phyloP scores from a whole-genome alignment of 1,284 basidiomycete genomes.

The Papiliotrema nemorosa region DNA sequence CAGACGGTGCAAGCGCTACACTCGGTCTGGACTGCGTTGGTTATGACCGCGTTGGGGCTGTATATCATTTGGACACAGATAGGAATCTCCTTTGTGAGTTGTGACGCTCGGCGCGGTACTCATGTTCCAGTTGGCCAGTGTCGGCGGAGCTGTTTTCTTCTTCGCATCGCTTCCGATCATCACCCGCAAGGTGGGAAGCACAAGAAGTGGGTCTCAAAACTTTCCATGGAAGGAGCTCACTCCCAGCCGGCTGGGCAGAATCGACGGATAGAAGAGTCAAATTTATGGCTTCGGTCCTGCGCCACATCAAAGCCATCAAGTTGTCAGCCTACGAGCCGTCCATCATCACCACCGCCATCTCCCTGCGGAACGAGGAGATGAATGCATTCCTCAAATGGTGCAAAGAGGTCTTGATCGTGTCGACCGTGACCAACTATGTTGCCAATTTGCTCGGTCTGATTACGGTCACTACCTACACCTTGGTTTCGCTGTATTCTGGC shows the following conservation, averaged over 20 bases:
- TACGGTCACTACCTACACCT: slow-evolving; percentile 16
- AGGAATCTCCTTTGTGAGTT: slow-evolving; percentile 19
- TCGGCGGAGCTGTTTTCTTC: slow-evolving; percentile 13
- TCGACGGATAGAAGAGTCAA: slow-evolving; percentile 16
- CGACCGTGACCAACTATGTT: slow-evolving; percentile 14
- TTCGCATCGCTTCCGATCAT: slow-evolving; percentile 12
- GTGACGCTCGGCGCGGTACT: background rate
- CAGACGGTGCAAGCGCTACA: slow-evolving; percentile 5
- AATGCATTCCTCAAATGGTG: slow-evolving; percentile 5
- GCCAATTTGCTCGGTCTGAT: slow-evolving; percentile 13
- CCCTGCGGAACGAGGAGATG: slow-evolving; percentile 11
- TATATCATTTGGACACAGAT: slow-evolving; percentile 23
- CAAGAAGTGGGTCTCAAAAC: slow-evolving; percentile 2
- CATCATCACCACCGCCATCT: slow-evolving; percentile 4
- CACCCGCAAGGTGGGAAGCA: slow-evolving; percentile 6
- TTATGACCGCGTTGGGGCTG: slow-evolving; percentile 14
- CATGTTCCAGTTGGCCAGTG: slow-evolving; percentile 9
- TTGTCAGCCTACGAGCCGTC: slow-evolving; percentile 19
- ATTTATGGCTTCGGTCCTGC: slow-evolving; percentile 19
- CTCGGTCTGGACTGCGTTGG: slow-evolving; percentile 13
- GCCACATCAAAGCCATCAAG: slow-evolving; percentile 23
- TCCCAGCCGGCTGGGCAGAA: slow-evolving; percentile 11
- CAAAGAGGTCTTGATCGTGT: slow-evolving; percentile 11
- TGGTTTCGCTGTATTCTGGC: slow-evolving; percentile 11
- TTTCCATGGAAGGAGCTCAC: background rate